Evolutionary conservation across 2,329 filamentous ascomycete genomes (phyloP), one percentile per base, ranked within the genome.

Genomic region (Dactylellina cionopaga): DNA sequence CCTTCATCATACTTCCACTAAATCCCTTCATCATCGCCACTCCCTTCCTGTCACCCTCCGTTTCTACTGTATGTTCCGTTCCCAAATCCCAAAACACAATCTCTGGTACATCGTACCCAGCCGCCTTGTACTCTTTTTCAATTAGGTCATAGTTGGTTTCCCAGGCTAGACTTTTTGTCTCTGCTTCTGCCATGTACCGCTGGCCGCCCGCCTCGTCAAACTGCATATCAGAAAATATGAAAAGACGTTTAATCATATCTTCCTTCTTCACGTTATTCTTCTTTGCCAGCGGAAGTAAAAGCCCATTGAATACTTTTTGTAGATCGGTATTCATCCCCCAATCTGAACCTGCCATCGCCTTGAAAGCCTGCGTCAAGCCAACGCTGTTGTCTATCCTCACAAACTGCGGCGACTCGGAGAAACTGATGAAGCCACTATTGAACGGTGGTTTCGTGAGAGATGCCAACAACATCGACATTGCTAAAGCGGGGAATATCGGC

Each of bases 151-250:
- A 86, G 1, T 83, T 84, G 0, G 82, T 83, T 2, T 76, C 78
- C 82, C 83, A 85, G 33, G 3, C 76, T 15, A 15, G n/a, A n/a
- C n/a, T n/a, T 46, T 1, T 44, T 11, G 1, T 4, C n/a, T 5
- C 19, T 13, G 11, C 13, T 9, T n/a, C 9, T 24, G 27, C 15
- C 6, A 3, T n/a, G n/a, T n/a, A n/a, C n/a, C n/a, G 25, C 39
- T 7, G n/a, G 13, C 3, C 1, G 54, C 31, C 72, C 59, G 82
- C 82, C 0, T 65, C 0, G 73, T 88, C 78, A 76, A 88, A 88
- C 44, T 88, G 85, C 86, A 88, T 88, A 76, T 87, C 86, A 44
- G 81, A 84, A 75, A 88, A 88, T 31, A 88, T 83, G 75, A 88
- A 87, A 13, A 88, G 77, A 2, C 84, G 83, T 79, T 87, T 87